A percentile compares a stretch with the other conserved stretches of the same genome.
Conservation (phyloP, 345 rosid genomes). For the Populus ilicifolia region DNA sequence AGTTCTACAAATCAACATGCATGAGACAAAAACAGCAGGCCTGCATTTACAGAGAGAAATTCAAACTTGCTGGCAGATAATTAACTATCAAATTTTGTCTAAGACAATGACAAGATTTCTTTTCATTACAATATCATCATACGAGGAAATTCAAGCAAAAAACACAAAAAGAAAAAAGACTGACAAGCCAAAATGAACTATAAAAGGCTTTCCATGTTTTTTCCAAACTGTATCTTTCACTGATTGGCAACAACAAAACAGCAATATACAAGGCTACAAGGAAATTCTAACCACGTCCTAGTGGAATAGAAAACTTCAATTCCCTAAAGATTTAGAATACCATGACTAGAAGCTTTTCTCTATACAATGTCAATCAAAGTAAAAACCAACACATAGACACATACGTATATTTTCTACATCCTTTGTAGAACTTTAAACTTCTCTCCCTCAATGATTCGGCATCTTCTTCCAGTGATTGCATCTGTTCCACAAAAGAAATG, state of each 20-base stretch:
- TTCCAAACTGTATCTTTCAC: no score
- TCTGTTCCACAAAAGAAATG: constrained; percentile 45
- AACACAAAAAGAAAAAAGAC: background rate
- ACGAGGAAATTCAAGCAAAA: background rate
- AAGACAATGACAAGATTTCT: background rate
- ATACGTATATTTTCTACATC: constrained; percentile 97
- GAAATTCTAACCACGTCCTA: background rate
- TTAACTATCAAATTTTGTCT: background rate
- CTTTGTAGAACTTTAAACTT: constrained; percentile 92
- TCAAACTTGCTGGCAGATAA: background rate
- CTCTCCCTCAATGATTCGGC: constrained; percentile 81
- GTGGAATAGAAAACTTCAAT: no score
- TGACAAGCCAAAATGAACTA: background rate
- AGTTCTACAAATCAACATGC: background rate
- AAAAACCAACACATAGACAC: constrained; percentile 11
- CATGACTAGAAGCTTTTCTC: background rate
- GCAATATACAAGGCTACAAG: background rate
- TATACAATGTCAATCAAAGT: background rate
- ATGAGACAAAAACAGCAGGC: background rate
- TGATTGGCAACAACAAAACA: background rate
- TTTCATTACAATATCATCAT: background rate
- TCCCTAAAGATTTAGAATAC: background rate
- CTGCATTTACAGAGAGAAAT: background rate
- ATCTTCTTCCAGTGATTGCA: constrained; percentile 87
- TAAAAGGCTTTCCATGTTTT: no score